Base-by-base conservation (phyloP, 345 rosid genomes). In the Pugionium dolabratum region DNA sequence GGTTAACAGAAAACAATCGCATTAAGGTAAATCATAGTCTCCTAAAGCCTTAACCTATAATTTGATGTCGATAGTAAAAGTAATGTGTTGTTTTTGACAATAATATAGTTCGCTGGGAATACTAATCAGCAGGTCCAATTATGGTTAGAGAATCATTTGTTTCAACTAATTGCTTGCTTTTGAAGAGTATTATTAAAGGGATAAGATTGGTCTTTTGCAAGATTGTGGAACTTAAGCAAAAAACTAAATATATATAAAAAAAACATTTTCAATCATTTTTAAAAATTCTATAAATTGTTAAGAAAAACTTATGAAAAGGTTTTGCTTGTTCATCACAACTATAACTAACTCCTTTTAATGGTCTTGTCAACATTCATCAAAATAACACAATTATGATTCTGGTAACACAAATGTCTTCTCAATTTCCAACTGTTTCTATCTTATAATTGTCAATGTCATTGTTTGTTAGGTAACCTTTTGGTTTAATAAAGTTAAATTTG, bases 71-170 rank as follows among this genome's bases (percentile, higher is more conserved):
- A 41, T 68, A 9, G 25, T 40, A 25, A 32, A 27, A 10, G 46
- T 3, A 39, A 11, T n/a, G 36, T 46, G 10, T 63, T 59, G 1
- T 31, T 32, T 43, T 44, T 43, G 6, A 45, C 7, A 7, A 62
- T 37, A 71, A 67, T 58, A 66, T 18, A 18, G 18, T 18, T 18
- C 18, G 71, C 50, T 66, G 71, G 26, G 59, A 28, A 37, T 59
- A 73, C 49, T 59, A 54, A 59, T 66, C 35, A 44, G 62, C 51
- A 60, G 77, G 73, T 54, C 73, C 72, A 26, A 52, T 46, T 67
- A 42, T 67, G 54, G 77, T 73, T 73, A 73, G 64, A 11, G 72
- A 61, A 73, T 73, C 77, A 73, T 73, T 73, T 73, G 73, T 58
- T 59, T 73, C 73, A 67, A 66, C 77, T 67, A 73, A 73, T 73